phyloP scores from a whole-genome alignment of 2,329 filamentous ascomycete genomes.

The Paraphoma sp. region DNA sequence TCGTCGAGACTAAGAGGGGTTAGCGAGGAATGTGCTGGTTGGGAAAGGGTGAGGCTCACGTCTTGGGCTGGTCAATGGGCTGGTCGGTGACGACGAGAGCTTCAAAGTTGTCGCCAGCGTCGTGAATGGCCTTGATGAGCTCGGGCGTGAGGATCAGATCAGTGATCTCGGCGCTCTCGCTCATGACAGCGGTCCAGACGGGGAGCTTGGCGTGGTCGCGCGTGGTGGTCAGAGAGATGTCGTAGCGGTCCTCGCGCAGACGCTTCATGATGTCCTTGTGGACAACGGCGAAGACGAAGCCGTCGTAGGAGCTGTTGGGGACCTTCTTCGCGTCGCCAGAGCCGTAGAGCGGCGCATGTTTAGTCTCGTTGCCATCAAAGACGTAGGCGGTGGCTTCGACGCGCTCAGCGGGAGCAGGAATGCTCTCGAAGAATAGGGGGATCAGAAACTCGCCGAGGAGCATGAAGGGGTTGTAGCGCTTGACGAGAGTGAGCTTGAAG shows the following conservation, averaged over 20 bases:
- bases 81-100: constrained; percentile 91
- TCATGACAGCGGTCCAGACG: constrained; percentile 91
- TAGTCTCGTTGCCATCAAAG: constrained; percentile 89
- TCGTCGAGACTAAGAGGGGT: constrained; percentile 73
- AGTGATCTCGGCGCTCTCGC: constrained; percentile 93
- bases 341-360: constrained; percentile 72
- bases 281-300: constrained; percentile 93
- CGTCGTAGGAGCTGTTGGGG: constrained; percentile 73
- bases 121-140: constrained; percentile 77
- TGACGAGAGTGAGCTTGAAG: constrained; percentile 78
- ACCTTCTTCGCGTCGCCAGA: constrained; percentile 68
- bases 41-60: constrained; percentile 61
- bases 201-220: constrained; percentile 93
- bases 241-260: constrained; percentile 90
- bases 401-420: constrained; percentile 72
- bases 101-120: constrained; percentile 77
- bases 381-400: constrained; percentile 81
- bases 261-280: constrained; percentile 94
- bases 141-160: constrained; percentile 87
- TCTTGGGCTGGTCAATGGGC: constrained; percentile 83
- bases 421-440: constrained; percentile 81
- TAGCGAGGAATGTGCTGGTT: constrained; percentile 1
- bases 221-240: constrained; percentile 88
- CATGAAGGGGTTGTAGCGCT: constrained; percentile 82
- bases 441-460: constrained; percentile 71